Conservation (phyloP, 257 asterid genomes). For the Salvia miltiorrhiza region DNA sequence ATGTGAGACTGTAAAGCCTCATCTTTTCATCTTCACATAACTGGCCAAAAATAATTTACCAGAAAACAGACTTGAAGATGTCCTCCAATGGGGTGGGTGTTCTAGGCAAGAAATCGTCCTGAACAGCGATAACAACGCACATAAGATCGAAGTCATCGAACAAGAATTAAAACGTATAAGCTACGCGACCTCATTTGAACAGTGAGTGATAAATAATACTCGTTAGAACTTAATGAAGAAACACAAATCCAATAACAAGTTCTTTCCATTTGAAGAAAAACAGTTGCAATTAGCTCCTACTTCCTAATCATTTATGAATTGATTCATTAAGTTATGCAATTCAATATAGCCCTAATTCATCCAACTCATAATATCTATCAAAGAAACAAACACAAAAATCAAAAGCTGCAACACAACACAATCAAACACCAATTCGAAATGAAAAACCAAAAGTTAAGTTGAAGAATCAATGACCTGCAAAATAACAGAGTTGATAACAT, state of each 20-base stretch:
- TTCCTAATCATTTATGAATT: not conserved
- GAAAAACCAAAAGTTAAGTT: too few species aligned
- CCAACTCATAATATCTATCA: not conserved
- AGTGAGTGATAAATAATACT: not conserved
- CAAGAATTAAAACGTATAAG: not conserved
- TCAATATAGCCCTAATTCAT: not conserved
- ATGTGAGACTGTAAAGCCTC: slow-evolving; percentile 9
- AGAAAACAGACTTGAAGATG: slow-evolving; percentile 81
- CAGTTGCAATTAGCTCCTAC: not conserved
- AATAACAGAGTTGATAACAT: slow-evolving; percentile 68
- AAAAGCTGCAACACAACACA: not conserved
- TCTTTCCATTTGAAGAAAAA: not conserved
- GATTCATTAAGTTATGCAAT: not conserved
- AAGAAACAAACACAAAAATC: not conserved
- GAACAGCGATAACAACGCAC: not conserved
- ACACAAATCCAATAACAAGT: not conserved
- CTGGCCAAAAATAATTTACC: slow-evolving; percentile 48
- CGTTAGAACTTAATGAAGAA: not conserved
- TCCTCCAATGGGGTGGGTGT: slow-evolving; percentile 95
- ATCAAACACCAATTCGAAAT: not conserved
- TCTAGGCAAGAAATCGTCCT: slow-evolving; percentile 98
- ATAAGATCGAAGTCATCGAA: not conserved
- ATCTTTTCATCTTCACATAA: not conserved
- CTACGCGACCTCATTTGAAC: not conserved
- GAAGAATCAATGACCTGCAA: slow-evolving; percentile 59